Evolutionary conservation across 2,329 filamentous ascomycete species (phyloP).

Genomic region (Colletotrichum gloeosporioides): DNA sequence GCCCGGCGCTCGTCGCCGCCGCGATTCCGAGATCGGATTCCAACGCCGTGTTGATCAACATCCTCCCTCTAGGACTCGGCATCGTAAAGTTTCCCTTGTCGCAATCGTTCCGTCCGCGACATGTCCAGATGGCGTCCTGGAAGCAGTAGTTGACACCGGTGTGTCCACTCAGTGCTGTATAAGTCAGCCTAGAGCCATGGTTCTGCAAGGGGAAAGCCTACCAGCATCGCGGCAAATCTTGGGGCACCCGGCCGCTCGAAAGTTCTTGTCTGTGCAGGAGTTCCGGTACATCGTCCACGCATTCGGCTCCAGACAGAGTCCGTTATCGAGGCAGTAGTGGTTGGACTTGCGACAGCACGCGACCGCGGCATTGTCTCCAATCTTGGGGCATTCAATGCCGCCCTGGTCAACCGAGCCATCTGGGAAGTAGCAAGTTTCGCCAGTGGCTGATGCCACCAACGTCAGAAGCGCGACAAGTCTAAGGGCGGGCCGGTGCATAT

Average conservation of each 20-base stretch:
- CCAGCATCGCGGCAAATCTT: background rate
- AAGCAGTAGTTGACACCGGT: background rate
- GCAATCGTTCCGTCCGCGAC: background rate
- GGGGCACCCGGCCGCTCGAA: background rate
- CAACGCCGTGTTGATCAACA: background rate
- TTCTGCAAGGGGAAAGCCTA: background rate
- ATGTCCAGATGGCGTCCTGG: background rate
- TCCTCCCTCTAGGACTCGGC: background rate
- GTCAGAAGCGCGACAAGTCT: background rate
- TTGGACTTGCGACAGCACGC: background rate
- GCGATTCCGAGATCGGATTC: background rate
- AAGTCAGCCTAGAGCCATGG: background rate
- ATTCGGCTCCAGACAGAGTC: background rate
- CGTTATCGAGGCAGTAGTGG: conserved; percentile 1
- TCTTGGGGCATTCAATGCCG: background rate
- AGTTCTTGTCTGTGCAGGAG: background rate
- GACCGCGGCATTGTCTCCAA: background rate
- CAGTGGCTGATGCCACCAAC: background rate
- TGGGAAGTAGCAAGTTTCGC: background rate
- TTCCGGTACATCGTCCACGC: conserved; percentile 1
- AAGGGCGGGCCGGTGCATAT: background rate
- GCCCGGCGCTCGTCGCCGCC: background rate
- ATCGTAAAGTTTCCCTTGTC: background rate
- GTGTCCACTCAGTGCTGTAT: background rate
- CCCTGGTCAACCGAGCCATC: background rate